Conservation (phyloP, 2,329 filamentous ascomycete species). For the Fusarium clavum region DNA sequence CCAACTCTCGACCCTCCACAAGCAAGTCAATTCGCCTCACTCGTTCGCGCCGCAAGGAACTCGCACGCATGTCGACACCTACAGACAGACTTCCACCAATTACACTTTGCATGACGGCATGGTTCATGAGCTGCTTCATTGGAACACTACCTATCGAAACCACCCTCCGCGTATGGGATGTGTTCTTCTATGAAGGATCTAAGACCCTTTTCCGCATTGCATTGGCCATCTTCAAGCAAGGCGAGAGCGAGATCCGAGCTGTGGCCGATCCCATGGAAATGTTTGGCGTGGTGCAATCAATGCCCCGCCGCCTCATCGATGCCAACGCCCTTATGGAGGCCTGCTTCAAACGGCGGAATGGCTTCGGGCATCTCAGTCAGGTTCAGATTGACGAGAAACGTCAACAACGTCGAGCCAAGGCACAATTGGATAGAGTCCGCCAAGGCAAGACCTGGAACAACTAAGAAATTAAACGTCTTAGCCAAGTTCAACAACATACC, state of each 20-base stretch:
- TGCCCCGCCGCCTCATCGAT: slow-evolving; percentile 84
- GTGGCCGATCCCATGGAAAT: slow-evolving; percentile 93
- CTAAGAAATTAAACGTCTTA: slow-evolving; percentile 15
- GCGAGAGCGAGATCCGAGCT: slow-evolving; percentile 81
- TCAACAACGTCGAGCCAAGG: slow-evolving; percentile 71
- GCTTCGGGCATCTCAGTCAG: slow-evolving; percentile 84
- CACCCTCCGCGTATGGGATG: slow-evolving; percentile 92
- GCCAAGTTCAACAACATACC: not conserved
- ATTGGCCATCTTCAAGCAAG: slow-evolving; percentile 89
- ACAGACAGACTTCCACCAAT: slow-evolving; percentile 81
- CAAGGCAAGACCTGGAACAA: slow-evolving; percentile 49
- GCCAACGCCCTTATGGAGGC: slow-evolving; percentile 84
- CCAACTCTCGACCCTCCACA: slow-evolving; percentile 53
- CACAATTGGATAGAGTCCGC: slow-evolving; percentile 56
- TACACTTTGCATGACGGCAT: slow-evolving; percentile 90
- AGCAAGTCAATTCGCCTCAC: slow-evolving; percentile 52
- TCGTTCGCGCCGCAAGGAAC: slow-evolving; percentile 55
- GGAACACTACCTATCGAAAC: slow-evolving; percentile 92
- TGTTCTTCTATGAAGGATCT: slow-evolving; percentile 94
- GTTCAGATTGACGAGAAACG: slow-evolving; percentile 82
- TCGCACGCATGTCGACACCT: slow-evolving; percentile 52
- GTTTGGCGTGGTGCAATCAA: slow-evolving; percentile 90
- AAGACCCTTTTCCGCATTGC: slow-evolving; percentile 95
- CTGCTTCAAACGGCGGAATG: slow-evolving; percentile 83
- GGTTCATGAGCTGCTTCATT: slow-evolving; percentile 98